phyloP scores from a whole-genome alignment of 441 rosid genomes.

The Erodium moschatum region DNA sequence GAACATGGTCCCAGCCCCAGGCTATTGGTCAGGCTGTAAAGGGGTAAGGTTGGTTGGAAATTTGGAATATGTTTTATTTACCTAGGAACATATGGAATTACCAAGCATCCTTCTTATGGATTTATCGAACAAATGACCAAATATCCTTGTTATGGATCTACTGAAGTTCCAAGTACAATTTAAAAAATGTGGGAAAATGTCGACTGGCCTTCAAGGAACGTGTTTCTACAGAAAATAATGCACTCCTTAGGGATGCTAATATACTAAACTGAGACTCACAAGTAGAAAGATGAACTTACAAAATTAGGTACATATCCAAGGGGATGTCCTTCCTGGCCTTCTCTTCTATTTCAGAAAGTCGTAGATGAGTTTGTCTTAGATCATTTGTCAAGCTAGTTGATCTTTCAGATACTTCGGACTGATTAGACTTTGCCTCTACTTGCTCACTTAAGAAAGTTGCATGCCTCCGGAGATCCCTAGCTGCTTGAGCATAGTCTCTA shows the following conservation, averaged over 20 bases:
- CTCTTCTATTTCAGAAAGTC: conserved; percentile 56
- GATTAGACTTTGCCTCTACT: conserved; percentile 32
- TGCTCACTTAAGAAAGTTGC: conserved; percentile 48
- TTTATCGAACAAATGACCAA: too few relatives aligned
- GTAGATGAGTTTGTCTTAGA: conserved; percentile 52
- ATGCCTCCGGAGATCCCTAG: conserved; percentile 62
- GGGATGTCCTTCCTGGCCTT: conserved; percentile 52
- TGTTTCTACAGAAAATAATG: neutral
- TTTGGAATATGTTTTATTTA: too few relatives aligned
- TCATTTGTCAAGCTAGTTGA: conserved; percentile 38
- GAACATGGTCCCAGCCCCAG: too few relatives aligned
- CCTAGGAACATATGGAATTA: too few relatives aligned
- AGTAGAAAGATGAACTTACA: conserved; percentile 43
- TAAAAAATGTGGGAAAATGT: too few relatives aligned
- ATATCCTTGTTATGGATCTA: too few relatives aligned
- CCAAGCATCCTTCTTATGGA: too few relatives aligned
- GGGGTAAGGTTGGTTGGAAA: too few relatives aligned
- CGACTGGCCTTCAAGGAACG: too few relatives aligned
- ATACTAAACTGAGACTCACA: neutral
- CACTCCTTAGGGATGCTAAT: neutral
- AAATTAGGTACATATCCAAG: conserved; percentile 63
- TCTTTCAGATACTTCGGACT: conserved; percentile 32
- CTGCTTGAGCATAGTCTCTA: conserved; percentile 81
- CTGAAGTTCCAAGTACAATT: too few relatives aligned
- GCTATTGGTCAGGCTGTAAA: too few relatives aligned